Evolutionary conservation across 1,139 yeast species (phyloP).

Genomic region (Suhomyces chickasaworum): DNA sequence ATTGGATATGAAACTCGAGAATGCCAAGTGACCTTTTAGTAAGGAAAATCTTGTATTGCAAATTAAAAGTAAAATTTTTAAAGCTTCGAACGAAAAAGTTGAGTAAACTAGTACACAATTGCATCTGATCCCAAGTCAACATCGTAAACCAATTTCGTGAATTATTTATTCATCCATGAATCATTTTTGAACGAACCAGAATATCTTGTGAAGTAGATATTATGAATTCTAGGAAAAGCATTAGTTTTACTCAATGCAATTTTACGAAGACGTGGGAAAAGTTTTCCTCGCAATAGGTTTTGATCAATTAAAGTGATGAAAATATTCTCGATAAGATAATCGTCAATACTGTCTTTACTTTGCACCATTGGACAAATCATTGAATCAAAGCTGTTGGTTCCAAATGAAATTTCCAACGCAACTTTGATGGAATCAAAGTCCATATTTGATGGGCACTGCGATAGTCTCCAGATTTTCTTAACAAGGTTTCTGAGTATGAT

Average conservation of each 20-base stretch:
- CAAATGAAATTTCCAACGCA: constrained; percentile 23
- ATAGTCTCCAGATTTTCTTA: constrained; percentile 35
- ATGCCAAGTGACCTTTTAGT: no score
- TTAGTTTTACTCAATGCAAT: constrained; percentile 52
- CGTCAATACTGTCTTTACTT: constrained; percentile 26
- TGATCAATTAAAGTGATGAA: constrained; percentile 54
- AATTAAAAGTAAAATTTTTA: no score
- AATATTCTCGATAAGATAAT: constrained; percentile 47
- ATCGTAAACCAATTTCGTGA: neutral
- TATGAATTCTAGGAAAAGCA: constrained; percentile 50
- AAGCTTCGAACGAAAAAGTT: no score
- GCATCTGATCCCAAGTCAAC: neutral
- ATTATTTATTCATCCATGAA: constrained; percentile 18
- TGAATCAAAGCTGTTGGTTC: constrained; percentile 8
- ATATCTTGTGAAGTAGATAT: constrained; percentile 33
- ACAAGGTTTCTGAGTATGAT: constrained; percentile 51
- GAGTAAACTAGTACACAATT: no score
- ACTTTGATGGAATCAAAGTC: constrained; percentile 31
- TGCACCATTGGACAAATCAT: constrained; percentile 13
- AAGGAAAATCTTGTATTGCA: no score
- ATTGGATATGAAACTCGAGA: no score
- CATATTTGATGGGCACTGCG: constrained; percentile 29
- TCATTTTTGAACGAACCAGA: constrained; percentile 15
- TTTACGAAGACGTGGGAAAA: constrained; percentile 45
- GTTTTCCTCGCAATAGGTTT: constrained; percentile 54